Evolutionary conservation across 1,284 basidiomycete genomes (phyloP).

Genomic region (Rhodotorula sp.): DNA sequence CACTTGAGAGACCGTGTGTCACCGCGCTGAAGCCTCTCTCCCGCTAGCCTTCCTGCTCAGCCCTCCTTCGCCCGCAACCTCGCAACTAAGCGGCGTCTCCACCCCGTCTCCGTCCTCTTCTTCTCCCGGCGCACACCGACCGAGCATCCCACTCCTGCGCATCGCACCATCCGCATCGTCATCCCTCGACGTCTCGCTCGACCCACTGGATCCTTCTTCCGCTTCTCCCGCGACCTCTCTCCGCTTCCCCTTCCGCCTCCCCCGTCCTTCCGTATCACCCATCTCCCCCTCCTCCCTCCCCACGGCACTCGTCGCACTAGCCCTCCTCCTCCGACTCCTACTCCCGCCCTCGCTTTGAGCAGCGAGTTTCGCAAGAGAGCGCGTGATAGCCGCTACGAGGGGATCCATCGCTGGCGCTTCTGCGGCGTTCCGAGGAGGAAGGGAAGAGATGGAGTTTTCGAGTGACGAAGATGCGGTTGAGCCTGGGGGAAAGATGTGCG

Average conservation of each 20-base stretch:
- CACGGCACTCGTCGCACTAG: not conserved
- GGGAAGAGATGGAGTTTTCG: not conserved
- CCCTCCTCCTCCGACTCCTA: not conserved
- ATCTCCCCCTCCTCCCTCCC: not conserved
- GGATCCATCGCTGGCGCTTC: not conserved
- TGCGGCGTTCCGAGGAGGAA: not conserved
- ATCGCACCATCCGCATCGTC: not conserved
- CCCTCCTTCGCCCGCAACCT: not conserved
- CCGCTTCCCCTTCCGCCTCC: not conserved
- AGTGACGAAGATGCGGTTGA: not conserved
- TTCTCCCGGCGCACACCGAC: not conserved
- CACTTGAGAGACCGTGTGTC: too few relatives aligned
- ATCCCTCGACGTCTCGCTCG: not conserved
- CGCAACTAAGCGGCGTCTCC: conserved; percentile 5
- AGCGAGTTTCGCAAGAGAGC: conserved; percentile 10
- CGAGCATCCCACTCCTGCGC: not conserved
- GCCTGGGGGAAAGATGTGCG: not conserved
- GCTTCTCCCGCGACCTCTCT: not conserved
- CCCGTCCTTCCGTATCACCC: not conserved
- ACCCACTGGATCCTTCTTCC: not conserved
- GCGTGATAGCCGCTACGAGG: conserved; percentile 19
- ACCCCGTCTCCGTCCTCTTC: conserved; percentile 2
- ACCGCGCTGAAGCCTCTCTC: not conserved
- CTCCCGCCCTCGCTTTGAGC: not conserved
- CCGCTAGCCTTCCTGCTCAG: conserved; percentile 9